Base-by-base conservation (phyloP, 441 rosid genomes). In the Biscutella laevigata region DNA sequence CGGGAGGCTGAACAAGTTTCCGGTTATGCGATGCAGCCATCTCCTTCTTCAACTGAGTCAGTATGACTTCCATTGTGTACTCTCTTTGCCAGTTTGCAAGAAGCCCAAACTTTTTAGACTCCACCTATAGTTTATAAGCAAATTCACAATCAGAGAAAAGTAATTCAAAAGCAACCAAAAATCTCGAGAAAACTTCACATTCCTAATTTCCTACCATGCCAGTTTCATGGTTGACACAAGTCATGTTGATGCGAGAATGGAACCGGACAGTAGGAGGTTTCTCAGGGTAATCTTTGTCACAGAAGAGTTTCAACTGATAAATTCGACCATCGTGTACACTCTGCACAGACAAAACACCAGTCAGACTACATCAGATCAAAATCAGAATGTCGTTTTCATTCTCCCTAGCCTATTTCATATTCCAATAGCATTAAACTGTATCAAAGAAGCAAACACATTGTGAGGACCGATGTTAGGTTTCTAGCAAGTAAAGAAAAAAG, bases 1-100 rank as follows among this genome's bases (percentile, higher is more conserved):
- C 98, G 0, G 95, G 90, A 61, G 98, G 98, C 76, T 91, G 98
- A 62, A 88, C 98, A 64, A 79, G n/a, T n/a, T n/a, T n/a, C n/a
- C n/a, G n/a, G n/a, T n/a, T n/a, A n/a, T n/a, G n/a, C n/a, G n/a
- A n/a, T 4, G 83, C 66, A 12, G 94, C 78, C 96, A 91, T 91
- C 68, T 91, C 98, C 74, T 88, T 91, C 73, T 88, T 91, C 87
- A 91, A 79, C 66, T 88, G 96, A 0, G 88, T 80, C 59, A 91
- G 82, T 68, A 91, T 83, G 38, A 85, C 88, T 78, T 88, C 98
- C 96, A 91, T 87, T 2, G 96, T 81, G 63, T 85, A 84, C n/a
- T n/a, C n/a, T n/a, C n/a, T n/a, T n/a, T n/a, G n/a, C n/a, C n/a
- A n/a, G n/a, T n/a, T n/a, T n/a, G 84, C 77, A 24, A 91, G 92